Evolutionary conservation across 1,139 yeast species (phyloP), one percentile per base, ranked within the genome.

Genomic region (Geotrichum cucujoidarum): DNA sequence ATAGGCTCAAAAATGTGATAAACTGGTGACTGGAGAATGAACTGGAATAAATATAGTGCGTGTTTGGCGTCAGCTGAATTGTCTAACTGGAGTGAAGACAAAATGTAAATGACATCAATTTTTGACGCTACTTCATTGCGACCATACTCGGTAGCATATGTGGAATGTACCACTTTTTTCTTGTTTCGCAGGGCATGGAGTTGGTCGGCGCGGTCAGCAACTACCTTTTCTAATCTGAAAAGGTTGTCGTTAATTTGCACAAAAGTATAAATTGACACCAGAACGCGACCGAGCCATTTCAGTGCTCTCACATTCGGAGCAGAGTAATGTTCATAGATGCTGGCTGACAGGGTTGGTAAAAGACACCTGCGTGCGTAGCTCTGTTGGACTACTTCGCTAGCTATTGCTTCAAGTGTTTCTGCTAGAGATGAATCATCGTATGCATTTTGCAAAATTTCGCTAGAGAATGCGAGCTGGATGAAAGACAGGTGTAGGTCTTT

Each of bases 321-420:
- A 7, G 51, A 38, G 7, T 13, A 5, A 16, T 43, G 81, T 2
- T 63, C 59, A 2, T 73, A 69, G 10, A 83, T 53, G 18, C 67
- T 59, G 27, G 61, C 62, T 2, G 84, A 71, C 21, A 88, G 63
- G 0, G 73, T 59, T 0, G 95, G 92, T 24, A 87, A 66, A 13
- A 89, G 66, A 11, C 85, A 74, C 56, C 95, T 76, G 64, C 96
- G 76, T 0, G 86, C 81, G 47, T 65, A 72, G 1, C 94, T 66
- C 59, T 52, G 59, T 2, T 58, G 57, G 2, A 84, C 55, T 0
- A 61, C 52, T 2, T 59, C 60, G 29, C 51, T 40, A 27, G 63
- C 62, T 20, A 65, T 59, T 2, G 43, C 38, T 40, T 60, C 60
- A 20, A 64, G 48, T 4, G 46, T 31, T 13, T 43, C 49, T 10